Conservation (phyloP, 148 eudicot genomes). For the Amaranthus hypochondriacus region DNA sequence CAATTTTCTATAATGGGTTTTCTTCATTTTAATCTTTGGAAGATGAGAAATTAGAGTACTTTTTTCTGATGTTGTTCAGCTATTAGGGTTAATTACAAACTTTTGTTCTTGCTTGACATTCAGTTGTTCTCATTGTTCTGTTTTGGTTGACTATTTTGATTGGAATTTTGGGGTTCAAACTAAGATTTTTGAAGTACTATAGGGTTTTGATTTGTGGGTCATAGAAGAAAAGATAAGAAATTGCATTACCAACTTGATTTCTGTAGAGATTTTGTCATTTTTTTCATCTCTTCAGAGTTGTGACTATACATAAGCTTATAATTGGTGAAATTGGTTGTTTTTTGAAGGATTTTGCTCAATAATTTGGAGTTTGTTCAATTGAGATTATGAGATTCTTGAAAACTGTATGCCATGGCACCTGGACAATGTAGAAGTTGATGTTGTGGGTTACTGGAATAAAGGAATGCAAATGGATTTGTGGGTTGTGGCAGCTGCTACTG, state of each 20-base stretch:
- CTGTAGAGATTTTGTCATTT: background rate
- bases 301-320: background rate
- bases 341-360: slow-evolving; percentile 2
- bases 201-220: slow-evolving; percentile 11
- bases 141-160: slow-evolving; percentile 21
- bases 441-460: background rate
- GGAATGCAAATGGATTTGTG: slow-evolving; percentile 67
- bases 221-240: background rate
- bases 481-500: slow-evolving; percentile 80
- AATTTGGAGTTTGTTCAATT: slow-evolving; percentile 7
- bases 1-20: slow-evolving; percentile 12
- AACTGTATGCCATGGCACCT: slow-evolving; percentile 18
- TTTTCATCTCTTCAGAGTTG: background rate
- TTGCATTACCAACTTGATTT: slow-evolving; percentile 6
- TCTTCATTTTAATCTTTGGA: slow-evolving; percentile 12
- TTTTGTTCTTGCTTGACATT: slow-evolving; percentile 9
- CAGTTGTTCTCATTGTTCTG: background rate
- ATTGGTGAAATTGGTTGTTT: slow-evolving; percentile 3
- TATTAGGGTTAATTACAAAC: slow-evolving; percentile 15
- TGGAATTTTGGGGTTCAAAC: slow-evolving; percentile 4
- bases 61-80: slow-evolving; percentile 1
- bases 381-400: slow-evolving; percentile 25
- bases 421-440: slow-evolving; percentile 16
- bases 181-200: background rate
- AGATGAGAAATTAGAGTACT: background rate